These are phyloP conservation scores for Mrakia gelida DNA, from an alignment of 768 basidiomycete genomes.

Conservation along the genomic window DNA sequence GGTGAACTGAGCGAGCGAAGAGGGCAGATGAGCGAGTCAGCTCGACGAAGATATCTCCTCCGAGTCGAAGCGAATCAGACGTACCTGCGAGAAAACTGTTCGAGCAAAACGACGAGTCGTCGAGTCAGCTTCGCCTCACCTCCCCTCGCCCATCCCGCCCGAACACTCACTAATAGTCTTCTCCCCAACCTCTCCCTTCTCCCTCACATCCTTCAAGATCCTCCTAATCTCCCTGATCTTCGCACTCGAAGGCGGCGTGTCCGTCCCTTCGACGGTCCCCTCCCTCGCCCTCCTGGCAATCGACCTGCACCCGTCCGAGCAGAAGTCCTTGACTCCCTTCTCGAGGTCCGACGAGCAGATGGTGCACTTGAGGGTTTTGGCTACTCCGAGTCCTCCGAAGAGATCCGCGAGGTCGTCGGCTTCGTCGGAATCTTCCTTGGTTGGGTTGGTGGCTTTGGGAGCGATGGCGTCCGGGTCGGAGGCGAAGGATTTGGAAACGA, in stretches of 20 bases:
- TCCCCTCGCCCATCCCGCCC: background rate
- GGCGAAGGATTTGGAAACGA: conserved; percentile 61
- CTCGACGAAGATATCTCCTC: conserved; percentile 45
- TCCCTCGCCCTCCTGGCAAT: conserved; percentile 26
- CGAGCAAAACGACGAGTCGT: background rate
- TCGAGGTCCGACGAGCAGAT: conserved; percentile 56
- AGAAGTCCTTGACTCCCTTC: conserved; percentile 7
- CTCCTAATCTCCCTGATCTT: conserved; percentile 81
- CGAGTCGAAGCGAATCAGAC: background rate
- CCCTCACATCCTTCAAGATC: conserved; percentile 62
- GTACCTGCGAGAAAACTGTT: conserved; percentile 67
- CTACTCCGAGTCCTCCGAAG: conserved; percentile 66
- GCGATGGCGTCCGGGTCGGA: conserved; percentile 73
- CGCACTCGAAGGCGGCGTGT: conserved; percentile 61
- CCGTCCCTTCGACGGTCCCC: conserved; percentile 30
- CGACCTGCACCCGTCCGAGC: conserved; percentile 17
- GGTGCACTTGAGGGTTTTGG: conserved; percentile 60
- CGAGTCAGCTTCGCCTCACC: background rate
- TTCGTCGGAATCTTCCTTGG: conserved; percentile 55
- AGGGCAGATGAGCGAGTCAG: background rate
- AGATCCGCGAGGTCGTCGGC: conserved; percentile 69
- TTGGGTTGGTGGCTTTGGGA: conserved; percentile 53
- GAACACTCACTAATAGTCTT: conserved; percentile 71
- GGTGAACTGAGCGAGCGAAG: conserved; percentile 49
- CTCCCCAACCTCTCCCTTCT: conserved; percentile 56